Conservation (phyloP, 1,284 basidiomycete species). For the Malassezia arunalokei region DNA sequence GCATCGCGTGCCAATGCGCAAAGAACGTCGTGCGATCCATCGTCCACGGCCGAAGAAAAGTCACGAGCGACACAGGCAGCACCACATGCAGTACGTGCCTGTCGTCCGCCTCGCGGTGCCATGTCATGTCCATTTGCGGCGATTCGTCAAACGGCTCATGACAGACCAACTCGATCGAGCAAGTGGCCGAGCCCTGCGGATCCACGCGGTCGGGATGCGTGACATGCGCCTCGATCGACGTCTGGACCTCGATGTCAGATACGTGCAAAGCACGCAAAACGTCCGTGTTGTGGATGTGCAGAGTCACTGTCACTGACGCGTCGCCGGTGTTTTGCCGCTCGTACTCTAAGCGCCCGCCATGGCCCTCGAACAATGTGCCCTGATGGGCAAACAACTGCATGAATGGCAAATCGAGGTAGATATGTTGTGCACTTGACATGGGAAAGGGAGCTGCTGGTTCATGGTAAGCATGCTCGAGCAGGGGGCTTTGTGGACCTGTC, state of each 20-base stretch:
- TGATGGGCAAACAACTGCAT: not conserved
- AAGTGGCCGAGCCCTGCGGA: not conserved
- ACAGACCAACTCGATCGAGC: not conserved
- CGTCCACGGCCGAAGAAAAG: not conserved
- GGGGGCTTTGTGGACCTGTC: too few relatives aligned
- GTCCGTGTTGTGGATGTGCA: not conserved
- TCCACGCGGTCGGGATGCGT: not conserved
- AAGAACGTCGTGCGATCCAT: conserved; percentile 65
- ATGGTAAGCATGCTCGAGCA: not conserved
- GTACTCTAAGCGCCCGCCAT: not conserved
- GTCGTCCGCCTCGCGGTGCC: not conserved
- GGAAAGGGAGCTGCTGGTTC: not conserved
- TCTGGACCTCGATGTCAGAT: not conserved
- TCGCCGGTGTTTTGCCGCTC: not conserved
- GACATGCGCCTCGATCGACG: not conserved
- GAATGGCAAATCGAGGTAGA: not conserved
- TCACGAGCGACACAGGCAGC: conserved; percentile 1
- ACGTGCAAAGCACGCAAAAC: not conserved
- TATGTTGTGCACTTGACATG: not conserved
- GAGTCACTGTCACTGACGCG: not conserved
- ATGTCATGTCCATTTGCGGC: not conserved
- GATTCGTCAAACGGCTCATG: not conserved
- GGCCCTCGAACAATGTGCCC: not conserved
- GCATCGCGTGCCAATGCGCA: conserved; percentile 94
- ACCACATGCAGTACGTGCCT: not conserved